Base-by-base conservation (phyloP, 1,284 basidiomycete genomes). In the Fomitopsis pinicola region DNA sequence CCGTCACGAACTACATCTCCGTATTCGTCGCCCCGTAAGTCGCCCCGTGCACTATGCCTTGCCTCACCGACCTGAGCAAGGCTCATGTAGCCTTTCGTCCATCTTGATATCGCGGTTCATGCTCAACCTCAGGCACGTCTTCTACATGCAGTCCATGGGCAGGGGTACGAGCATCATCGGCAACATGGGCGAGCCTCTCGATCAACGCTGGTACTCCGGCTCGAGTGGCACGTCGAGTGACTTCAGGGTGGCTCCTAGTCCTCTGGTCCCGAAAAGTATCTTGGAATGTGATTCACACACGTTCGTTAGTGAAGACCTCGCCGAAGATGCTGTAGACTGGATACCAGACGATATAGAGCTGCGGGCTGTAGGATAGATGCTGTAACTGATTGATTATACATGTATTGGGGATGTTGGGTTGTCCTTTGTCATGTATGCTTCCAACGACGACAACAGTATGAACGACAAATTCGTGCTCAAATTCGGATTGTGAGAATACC, bases 61-160 rank as follows among this genome's bases (percentile, higher is more conserved):
- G 19, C 26, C 17, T 44, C 5, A 22, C 19, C 1, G 15, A n/a
- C 40, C 22, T 44, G 42, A 55, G n/a, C 8, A 19, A 52, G 4
- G 17, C 26, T 1, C 40, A 6, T 5, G 6, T 28, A 61, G 59
- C 12, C 26, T 64, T 14, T 56, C 57, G 19, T 61, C 61, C 55
- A 65, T 68, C 46, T 59, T 68, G 35, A 64, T 68, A 50, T 66
- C 67, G 14, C 63, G 66, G n/a, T 68, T 68, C 59, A 60, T 68
- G 61, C 55, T 68, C 33, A 68, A 68, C 46, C 63, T 68, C 15
- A 64, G 65, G 4, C 35, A 53, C 8, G 60, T 67, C 10, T 56
- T 61, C 58, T 36, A 38, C 30, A 9, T 50, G 22, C 53, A 60
- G n/a, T 38, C 42, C 14, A 46, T 36, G 46, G 59, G 58, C 3